These are phyloP conservation scores for Aspergillus saccharolyticus DNA, from an alignment of 495 filamentous ascomycete genomes.

Conservation along the genomic window DNA sequence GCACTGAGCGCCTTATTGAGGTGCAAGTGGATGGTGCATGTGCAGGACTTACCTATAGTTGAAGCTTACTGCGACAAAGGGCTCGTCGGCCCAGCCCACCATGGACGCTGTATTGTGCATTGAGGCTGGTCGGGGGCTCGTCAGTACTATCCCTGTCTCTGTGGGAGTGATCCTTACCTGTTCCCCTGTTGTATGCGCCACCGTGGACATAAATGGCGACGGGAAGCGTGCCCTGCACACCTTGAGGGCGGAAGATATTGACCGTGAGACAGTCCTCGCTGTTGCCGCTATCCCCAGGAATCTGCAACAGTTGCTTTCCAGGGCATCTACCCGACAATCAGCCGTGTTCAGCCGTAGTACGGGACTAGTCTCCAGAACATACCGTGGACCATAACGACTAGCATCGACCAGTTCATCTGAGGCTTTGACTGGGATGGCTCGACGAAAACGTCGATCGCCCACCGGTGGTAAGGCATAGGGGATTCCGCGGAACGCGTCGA, in stretches of 20 bases:
- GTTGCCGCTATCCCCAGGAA: conserved; percentile 23
- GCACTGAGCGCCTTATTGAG: no score
- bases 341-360: no score
- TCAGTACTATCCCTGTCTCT: not conserved
- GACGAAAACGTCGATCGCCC: conserved; percentile 52
- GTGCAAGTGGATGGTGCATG: not conserved
- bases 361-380: not conserved
- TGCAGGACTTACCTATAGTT: conserved; percentile 34
- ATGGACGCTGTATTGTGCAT: conserved; percentile 44
- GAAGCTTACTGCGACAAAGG: conserved; percentile 56
- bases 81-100: conserved; percentile 49
- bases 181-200: conserved; percentile 35
- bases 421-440: conserved; percentile 35
- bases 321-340: conserved; percentile 6
- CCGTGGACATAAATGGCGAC: conserved; percentile 52
- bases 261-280: conserved; percentile 52
- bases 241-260: conserved; percentile 47
- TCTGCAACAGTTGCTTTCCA: conserved; percentile 12
- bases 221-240: conserved; percentile 37
- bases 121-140: conserved; percentile 12
- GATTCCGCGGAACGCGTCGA: conserved; percentile 58
- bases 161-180: conserved; percentile 4
- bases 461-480: conserved; percentile 54
- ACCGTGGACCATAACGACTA: conserved; percentile 25
- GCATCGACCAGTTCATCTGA: conserved; percentile 38